Evolutionary conservation across 805 yeast genomes (phyloP).

Genomic region (Millerozyma miso): DNA sequence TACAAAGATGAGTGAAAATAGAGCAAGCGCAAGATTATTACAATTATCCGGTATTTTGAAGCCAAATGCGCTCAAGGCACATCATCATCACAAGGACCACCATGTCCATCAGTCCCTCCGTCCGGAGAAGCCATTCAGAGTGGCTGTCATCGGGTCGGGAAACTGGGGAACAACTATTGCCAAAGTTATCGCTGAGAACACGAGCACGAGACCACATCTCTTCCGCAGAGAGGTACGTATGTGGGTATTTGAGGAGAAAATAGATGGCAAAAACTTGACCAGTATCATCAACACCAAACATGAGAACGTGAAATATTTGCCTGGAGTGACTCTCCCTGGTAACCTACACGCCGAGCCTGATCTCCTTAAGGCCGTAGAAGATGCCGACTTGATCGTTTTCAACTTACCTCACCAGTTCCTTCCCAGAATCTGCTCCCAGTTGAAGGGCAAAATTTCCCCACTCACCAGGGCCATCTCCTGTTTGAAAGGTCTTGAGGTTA

Average conservation of each 20-base stretch:
- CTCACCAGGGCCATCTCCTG: slow-evolving; percentile 87
- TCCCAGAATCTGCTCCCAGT: slow-evolving; percentile 67
- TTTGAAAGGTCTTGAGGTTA: slow-evolving; percentile 90
- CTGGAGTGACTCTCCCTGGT: slow-evolving; percentile 80
- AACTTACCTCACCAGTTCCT: slow-evolving; percentile 97
- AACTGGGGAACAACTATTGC: slow-evolving; percentile 99
- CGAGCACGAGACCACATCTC: slow-evolving; percentile 63
- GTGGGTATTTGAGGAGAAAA: slow-evolving; percentile 94
- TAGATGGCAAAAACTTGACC: slow-evolving; percentile 76
- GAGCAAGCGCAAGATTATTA: slow-evolving; percentile 23
- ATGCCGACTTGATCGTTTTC: slow-evolving; percentile 83
- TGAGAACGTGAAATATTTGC: slow-evolving; percentile 92
- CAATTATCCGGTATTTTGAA: slow-evolving; percentile 25
- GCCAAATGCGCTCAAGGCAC: slow-evolving; percentile 13
- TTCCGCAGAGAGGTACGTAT: slow-evolving; percentile 75
- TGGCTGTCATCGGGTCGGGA: slow-evolving; percentile 87
- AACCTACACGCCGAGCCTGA: slow-evolving; percentile 88
- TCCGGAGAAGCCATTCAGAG: slow-evolving; percentile 32
- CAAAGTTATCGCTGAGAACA: slow-evolving; percentile 88
- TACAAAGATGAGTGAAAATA: slow-evolving; percentile 7
- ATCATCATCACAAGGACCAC: not conserved
- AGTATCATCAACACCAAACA: slow-evolving; percentile 87
- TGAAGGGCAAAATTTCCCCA: slow-evolving; percentile 70
- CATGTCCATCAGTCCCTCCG: slow-evolving; percentile 7
- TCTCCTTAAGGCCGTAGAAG: slow-evolving; percentile 67